A percentile compares a stretch with the other conserved stretches of the same genome.
Conservation (phyloP, 1,284 basidiomycete genomes). For the Pholiota adiposa region DNA sequence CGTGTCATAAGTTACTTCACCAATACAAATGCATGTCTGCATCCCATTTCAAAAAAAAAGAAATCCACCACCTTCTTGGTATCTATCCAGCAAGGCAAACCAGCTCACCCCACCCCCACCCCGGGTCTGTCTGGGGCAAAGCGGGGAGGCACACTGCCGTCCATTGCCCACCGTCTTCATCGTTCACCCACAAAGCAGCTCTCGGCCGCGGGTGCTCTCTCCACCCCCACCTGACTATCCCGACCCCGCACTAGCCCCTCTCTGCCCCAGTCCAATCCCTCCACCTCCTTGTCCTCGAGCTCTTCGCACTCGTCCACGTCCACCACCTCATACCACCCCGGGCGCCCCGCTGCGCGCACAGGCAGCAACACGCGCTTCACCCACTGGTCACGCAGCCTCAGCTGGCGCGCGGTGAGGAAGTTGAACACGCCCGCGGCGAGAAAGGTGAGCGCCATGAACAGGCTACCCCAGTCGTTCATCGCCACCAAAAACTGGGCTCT, state of each 20-base stretch:
- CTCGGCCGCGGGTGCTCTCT: not conserved
- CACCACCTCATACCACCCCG: not conserved
- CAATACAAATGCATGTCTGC: too few species aligned
- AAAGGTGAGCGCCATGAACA: slow-evolving; percentile 21
- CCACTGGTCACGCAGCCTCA: slow-evolving; percentile 19
- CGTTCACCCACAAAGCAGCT: not conserved
- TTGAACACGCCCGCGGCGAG: slow-evolving; percentile 22
- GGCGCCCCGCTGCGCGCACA: not conserved
- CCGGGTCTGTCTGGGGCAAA: not conserved
- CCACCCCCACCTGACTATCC: not conserved
- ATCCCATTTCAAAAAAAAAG: too few species aligned
- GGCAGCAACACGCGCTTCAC: slow-evolving; percentile 10
- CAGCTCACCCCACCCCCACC: not conserved
- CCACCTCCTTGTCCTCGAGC: not conserved
- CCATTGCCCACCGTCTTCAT: not conserved
- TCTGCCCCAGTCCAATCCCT: too few species aligned
- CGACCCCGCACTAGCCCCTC: too few species aligned
- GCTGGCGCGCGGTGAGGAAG: slow-evolving; percentile 21
- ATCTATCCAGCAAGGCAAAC: too few species aligned
- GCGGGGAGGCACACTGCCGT: not conserved
- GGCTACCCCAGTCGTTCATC: slow-evolving; percentile 25
- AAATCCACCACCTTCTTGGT: too few species aligned
- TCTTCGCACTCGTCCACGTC: not conserved
- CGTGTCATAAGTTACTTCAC: too few species aligned
- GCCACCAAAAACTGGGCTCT: slow-evolving; percentile 23